phyloP scores from a whole-genome alignment of 352 stramenopile genomes.

The Phytophthora pluvialis region DNA sequence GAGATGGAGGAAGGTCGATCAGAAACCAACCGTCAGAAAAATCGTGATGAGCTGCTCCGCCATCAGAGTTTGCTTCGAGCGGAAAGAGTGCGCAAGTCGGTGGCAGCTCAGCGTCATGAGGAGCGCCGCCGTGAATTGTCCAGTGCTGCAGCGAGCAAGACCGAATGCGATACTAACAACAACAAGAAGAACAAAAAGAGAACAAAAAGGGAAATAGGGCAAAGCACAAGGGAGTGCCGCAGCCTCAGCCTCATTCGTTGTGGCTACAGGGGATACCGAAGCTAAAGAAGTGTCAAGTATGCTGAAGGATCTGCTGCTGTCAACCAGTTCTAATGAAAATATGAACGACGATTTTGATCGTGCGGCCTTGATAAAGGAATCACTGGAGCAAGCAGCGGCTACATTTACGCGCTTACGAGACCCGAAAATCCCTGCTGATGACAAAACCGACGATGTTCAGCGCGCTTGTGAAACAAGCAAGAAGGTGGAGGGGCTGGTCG shows the following conservation, averaged over 20 bases:
- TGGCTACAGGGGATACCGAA: not conserved
- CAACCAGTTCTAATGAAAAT: not conserved
- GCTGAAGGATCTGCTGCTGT: slow-evolving; percentile 13
- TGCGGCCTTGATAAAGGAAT: slow-evolving; percentile 2
- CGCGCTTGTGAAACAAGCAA: slow-evolving; percentile 15
- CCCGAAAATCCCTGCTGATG: slow-evolving; percentile 3
- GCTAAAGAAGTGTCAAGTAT: slow-evolving; percentile 6
- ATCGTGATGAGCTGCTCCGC: slow-evolving; percentile 8
- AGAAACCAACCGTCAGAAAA: slow-evolving; percentile 5
- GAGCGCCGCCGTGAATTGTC: slow-evolving; percentile 7
- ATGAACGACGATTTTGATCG: not conserved
- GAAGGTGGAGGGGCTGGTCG: slow-evolving; percentile 13
- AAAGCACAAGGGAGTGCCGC: slow-evolving; percentile 4
- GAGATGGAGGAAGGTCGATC: slow-evolving; percentile 14
- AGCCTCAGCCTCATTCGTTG: not conserved
- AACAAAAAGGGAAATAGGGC: slow-evolving; percentile 21
- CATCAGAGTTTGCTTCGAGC: slow-evolving; percentile 6
- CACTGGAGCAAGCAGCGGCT: slow-evolving; percentile 8
- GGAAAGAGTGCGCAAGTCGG: slow-evolving; percentile 1
- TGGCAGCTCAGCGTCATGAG: slow-evolving; percentile 10
- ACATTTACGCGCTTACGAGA: slow-evolving; percentile 23
- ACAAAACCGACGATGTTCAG: slow-evolving; percentile 18
- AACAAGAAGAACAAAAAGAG: slow-evolving; percentile 24
- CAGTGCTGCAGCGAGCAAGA: too few species aligned
- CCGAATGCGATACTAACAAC: not conserved